Percentiles rank a stretch among this genome's conserved stretches.
phyloP scores from a whole-genome alignment of 164 flowering plant species.

The Stephania japonica region DNA sequence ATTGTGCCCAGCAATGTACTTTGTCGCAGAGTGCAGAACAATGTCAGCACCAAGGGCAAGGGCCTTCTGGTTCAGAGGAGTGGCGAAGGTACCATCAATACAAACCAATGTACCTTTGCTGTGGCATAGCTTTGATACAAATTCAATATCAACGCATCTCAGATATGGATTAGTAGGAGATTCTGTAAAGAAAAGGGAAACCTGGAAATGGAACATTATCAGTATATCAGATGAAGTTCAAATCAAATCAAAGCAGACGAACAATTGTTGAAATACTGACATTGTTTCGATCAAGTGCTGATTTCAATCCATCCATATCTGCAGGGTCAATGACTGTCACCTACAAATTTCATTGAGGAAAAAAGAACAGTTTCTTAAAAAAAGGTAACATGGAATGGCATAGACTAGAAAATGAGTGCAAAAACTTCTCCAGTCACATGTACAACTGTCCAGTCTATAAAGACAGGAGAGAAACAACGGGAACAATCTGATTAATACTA shows the following conservation, averaged over 20 bases:
- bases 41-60: conserved; percentile 93
- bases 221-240: not conserved
- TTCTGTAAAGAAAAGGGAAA: conserved; percentile 89
- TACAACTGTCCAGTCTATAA: not conserved
- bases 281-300: conserved; percentile 61
- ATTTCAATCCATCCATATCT: conserved; percentile 60
- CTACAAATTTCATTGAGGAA: conserved; percentile 40
- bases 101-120: conserved; percentile 77
- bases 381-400: not conserved
- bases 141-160: conserved; percentile 81
- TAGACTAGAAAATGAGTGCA: not conserved
- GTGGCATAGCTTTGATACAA: conserved; percentile 90
- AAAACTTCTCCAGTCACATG: not conserved
- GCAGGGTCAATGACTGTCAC: conserved; percentile 92
- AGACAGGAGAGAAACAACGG: not conserved
- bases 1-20: conserved; percentile 84
- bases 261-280: conserved; percentile 36
- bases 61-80: conserved; percentile 94
- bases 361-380: not conserved
- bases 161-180: conserved; percentile 98
- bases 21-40: conserved; percentile 90
- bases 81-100: conserved; percentile 94
- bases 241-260: not conserved
- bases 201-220: conserved; percentile 40
- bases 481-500: too few relatives aligned